Evolutionary conservation across 2,329 filamentous ascomycete species (phyloP), one percentile per base, ranked within the genome.

Genomic region (Microsporum ferrugineum): DNA sequence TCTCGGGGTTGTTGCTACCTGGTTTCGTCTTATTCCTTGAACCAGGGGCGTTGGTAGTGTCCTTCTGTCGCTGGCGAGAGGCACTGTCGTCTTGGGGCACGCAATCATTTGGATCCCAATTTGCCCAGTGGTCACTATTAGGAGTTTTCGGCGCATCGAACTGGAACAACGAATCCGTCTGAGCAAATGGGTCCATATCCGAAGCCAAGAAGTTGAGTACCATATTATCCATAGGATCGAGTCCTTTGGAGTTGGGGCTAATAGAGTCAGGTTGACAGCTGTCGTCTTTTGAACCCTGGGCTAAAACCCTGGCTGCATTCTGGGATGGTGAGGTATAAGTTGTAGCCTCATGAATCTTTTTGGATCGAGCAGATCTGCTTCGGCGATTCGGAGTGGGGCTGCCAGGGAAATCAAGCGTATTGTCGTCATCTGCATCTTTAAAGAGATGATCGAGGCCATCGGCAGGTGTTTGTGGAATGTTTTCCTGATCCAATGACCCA

Each of bases 391-490:
- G 77, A 39, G 76, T 72, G 61, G 77, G 74, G 69, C 79, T 80
- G 80, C 82, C 62, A 79, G 79, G 63, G 79, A 82, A 2, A 78
- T 85, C 59, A 76, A 85, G 59, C 74, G 72, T 70, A 78, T 66
- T 79, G 71, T 66, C 69, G 64, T 60, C 75, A 2, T 76, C 64
- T 73, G 81, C 68, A 77, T 86, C 80, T 61, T 86, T 84, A 67
- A 94, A 91, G 3, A 94, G 79, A 57, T 81, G 78, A 45, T 84
- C 81, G 4, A 88, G 71, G 39, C 82, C 80, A 63, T 85, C 81
- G 41, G 75, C 71, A 23, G 71, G 62, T 7, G 71, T 68, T 4
- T 79, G 77, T 10, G 75, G 77, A 57, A 73, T 73, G 64, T 86
- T 85, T 69, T 86, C 83, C 66, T 85, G 85, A 62, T 85, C 82